Percentiles rank a stretch among this genome's conserved stretches.
These are phyloP conservation scores for Kernera saxatilis DNA, from an alignment of 345 rosid genomes.

Conservation along the genomic window DNA sequence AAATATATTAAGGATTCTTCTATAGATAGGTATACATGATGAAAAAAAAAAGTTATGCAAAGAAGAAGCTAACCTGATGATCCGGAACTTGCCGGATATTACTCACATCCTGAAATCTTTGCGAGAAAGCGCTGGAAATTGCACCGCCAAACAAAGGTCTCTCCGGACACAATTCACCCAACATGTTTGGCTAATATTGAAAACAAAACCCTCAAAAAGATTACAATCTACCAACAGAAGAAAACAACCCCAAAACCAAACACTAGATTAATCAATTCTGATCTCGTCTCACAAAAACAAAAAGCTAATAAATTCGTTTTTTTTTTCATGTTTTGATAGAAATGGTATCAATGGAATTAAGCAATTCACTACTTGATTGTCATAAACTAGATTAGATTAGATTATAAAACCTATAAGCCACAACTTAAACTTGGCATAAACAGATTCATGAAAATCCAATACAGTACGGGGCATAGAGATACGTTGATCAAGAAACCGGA, in stretches of 20 bases:
- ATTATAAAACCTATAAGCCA: no score
- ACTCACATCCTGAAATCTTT: slow-evolving; percentile 67
- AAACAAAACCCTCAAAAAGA: not conserved
- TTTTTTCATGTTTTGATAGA: no score
- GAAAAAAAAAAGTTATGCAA: not conserved
- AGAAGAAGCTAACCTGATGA: slow-evolving; percentile 49
- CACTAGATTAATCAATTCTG: not conserved
- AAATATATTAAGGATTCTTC: not conserved
- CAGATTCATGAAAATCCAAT: no score
- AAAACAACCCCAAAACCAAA: not conserved
- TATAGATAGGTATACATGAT: no score
- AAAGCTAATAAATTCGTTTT: no score
- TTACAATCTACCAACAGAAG: not conserved
- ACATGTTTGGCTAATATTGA: slow-evolving; percentile 30
- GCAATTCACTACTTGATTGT: no score
- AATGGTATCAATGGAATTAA: no score
- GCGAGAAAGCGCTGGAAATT: slow-evolving; percentile 42
- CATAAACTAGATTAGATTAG: no score
- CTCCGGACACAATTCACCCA: slow-evolving; percentile 31
- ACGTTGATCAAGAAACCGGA: no score
- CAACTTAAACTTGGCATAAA: no score
- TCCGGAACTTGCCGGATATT: slow-evolving; percentile 65
- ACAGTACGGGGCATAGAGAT: no score
- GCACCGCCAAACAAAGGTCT: slow-evolving; percentile 66
- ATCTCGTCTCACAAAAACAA: no score